Conservation (phyloP, 805 yeast species). For the Ogataea trehalophila region DNA sequence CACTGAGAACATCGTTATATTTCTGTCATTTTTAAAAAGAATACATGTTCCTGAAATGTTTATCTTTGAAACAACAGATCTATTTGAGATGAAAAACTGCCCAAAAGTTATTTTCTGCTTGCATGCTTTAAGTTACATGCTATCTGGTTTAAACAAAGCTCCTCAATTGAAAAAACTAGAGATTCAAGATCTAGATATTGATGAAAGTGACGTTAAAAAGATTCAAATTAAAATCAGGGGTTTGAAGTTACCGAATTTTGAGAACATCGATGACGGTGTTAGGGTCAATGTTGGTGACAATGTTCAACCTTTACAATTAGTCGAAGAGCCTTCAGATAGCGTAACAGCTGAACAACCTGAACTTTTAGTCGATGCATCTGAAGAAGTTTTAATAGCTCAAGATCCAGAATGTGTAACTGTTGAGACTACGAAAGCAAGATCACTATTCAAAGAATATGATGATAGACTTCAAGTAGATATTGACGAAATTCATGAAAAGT, state of each 20-base stretch:
- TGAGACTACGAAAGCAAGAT: slow-evolving; percentile 22
- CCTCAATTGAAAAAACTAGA: slow-evolving; percentile 60
- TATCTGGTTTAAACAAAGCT: slow-evolving; percentile 52
- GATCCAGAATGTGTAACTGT: neutral
- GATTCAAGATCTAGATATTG: slow-evolving; percentile 51
- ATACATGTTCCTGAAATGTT: slow-evolving; percentile 82
- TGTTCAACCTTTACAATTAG: slow-evolving; percentile 16
- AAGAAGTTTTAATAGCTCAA: neutral
- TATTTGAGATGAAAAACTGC: slow-evolving; percentile 85
- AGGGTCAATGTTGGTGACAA: slow-evolving; percentile 29
- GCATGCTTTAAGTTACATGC: slow-evolving; percentile 78
- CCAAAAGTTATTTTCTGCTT: slow-evolving; percentile 93
- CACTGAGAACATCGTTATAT: slow-evolving; percentile 86
- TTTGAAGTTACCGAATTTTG: slow-evolving; percentile 72
- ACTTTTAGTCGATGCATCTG: neutral
- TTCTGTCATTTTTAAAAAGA: slow-evolving; percentile 63
- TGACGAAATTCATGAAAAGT: slow-evolving; percentile 28
- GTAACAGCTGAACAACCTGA: neutral
- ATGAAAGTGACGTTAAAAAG: slow-evolving; percentile 60
- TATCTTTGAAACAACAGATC: slow-evolving; percentile 85
- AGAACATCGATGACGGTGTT: slow-evolving; percentile 33
- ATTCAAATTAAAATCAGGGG: slow-evolving; percentile 71
- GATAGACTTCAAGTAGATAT: slow-evolving; percentile 17
- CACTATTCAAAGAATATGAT: slow-evolving; percentile 15
- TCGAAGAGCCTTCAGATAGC: slow-evolving; percentile 1